These are phyloP conservation scores for Plantago elongata DNA, from an alignment of 257 asterid genomes.

Conservation along the genomic window DNA sequence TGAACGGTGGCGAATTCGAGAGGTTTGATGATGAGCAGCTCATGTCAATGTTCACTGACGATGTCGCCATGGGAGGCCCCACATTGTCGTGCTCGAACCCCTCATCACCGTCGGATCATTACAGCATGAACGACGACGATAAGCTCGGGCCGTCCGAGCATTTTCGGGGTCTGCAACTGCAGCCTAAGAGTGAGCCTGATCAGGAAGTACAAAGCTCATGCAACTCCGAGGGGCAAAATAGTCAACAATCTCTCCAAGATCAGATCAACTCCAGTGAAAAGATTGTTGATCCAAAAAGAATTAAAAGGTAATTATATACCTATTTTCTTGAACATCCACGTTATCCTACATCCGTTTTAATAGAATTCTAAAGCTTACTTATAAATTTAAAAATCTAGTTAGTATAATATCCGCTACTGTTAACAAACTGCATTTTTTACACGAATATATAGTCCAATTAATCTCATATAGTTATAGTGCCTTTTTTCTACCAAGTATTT, in stretches of 20 bases:
- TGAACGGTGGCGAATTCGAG: slow-evolving; percentile 32
- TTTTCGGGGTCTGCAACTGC: slow-evolving; percentile 21
- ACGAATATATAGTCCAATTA: too few relatives aligned
- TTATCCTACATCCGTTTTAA: too few relatives aligned
- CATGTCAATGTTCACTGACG: slow-evolving; percentile 73
- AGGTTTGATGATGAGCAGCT: slow-evolving; percentile 82
- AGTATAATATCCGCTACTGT: too few relatives aligned
- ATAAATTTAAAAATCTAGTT: too few relatives aligned
- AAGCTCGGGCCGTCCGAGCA: slow-evolving; percentile 19
- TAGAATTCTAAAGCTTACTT: too few relatives aligned
- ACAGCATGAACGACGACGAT: slow-evolving; percentile 58
- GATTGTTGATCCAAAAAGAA: slow-evolving; percentile 68
- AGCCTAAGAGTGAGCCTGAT: slow-evolving; percentile 56
- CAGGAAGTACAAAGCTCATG: slow-evolving; percentile 62
- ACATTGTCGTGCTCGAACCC: slow-evolving; percentile 55
- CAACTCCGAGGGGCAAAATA: slow-evolving; percentile 42
- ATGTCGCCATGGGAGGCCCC: slow-evolving; percentile 32
- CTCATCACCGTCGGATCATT: slow-evolving; percentile 73
- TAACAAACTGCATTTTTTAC: too few relatives aligned
- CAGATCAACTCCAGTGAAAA: slow-evolving; percentile 10
- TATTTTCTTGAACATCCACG: neutral
- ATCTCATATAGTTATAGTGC: too few relatives aligned
- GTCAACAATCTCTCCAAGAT: neutral
- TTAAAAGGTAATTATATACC: slow-evolving; percentile 50
- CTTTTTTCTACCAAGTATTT: too few relatives aligned